phyloP scores from a whole-genome alignment of 176 grass and related monocot species.

The Olyra latifolia region DNA sequence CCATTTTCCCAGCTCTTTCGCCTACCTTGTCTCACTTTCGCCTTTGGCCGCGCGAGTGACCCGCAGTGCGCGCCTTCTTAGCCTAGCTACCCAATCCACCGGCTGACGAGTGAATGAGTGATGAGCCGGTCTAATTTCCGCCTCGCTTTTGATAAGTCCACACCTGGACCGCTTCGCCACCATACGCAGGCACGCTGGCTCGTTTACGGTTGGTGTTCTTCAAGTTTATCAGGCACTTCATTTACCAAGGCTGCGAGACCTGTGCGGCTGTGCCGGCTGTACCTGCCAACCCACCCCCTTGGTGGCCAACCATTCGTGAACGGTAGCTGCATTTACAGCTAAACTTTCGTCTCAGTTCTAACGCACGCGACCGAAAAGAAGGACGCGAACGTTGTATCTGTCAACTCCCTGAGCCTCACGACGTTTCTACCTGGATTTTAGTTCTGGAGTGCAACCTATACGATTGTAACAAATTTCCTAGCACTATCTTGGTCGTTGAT shows the following conservation, averaged over 20 bases:
- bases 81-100: not conserved
- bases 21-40: not conserved
- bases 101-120: not conserved
- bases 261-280: not conserved
- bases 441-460: no score
- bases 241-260: slow-evolving; percentile 30
- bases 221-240: not conserved
- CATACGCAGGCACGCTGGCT: no score
- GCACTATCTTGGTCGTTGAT: no score
- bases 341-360: not conserved
- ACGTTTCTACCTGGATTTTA: not conserved
- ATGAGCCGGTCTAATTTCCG: not conserved
- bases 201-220: not conserved
- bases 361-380: not conserved
- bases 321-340: not conserved
- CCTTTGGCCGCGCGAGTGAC: not conserved
- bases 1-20: not conserved
- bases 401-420: not conserved
- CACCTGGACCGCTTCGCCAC: not conserved
- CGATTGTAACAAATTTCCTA: no score
- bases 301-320: not conserved
- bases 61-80: not conserved
- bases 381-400: not conserved
- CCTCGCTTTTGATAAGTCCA: slow-evolving; percentile 1
- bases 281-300: not conserved